These are phyloP conservation scores for Thalassiosira profunda DNA, from an alignment of 108 stramenopile species.

Conservation along the genomic window DNA sequence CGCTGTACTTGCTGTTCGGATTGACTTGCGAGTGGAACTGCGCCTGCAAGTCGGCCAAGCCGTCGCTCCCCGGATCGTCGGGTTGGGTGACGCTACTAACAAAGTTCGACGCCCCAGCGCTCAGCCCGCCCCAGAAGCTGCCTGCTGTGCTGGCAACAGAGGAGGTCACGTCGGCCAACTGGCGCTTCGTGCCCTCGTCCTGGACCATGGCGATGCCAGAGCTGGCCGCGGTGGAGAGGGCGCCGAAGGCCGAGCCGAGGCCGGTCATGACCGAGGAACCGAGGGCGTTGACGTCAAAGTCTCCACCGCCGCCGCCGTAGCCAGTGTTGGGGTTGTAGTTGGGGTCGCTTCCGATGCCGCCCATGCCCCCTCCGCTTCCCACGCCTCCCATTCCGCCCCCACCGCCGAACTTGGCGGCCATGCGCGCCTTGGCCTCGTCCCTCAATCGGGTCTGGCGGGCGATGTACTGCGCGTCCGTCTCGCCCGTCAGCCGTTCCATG, in stretches of 20 bases:
- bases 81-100: constrained; percentile 64
- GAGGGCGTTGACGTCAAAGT: constrained; percentile 45
- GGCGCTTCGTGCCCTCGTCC: constrained; percentile 46
- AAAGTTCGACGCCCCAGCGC: constrained; percentile 56
- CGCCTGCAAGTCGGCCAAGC: constrained; percentile 70
- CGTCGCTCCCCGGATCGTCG: constrained; percentile 63
- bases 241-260: constrained; percentile 65
- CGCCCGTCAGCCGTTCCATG: constrained; percentile 92
- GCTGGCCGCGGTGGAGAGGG: constrained; percentile 37
- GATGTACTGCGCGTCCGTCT: constrained; percentile 92
- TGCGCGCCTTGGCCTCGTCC: constrained; percentile 84
- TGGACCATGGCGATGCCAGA: constrained; percentile 46
- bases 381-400: constrained; percentile 68
- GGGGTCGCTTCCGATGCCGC: constrained; percentile 81
- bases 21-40: constrained; percentile 67
- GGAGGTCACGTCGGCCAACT: constrained; percentile 29
- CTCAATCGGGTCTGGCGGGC: constrained; percentile 90
- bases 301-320: constrained; percentile 34
- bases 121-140: constrained; percentile 85
- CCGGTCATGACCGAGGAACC: constrained; percentile 52
- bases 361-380: constrained; percentile 61
- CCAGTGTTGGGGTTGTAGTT: constrained; percentile 72
- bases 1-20: constrained; percentile 69
- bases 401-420: constrained; percentile 90
- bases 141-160: constrained; percentile 49